phyloP scores from a whole-genome alignment of 2,329 filamentous ascomycete genomes.

The Sporothrix curviconia region DNA sequence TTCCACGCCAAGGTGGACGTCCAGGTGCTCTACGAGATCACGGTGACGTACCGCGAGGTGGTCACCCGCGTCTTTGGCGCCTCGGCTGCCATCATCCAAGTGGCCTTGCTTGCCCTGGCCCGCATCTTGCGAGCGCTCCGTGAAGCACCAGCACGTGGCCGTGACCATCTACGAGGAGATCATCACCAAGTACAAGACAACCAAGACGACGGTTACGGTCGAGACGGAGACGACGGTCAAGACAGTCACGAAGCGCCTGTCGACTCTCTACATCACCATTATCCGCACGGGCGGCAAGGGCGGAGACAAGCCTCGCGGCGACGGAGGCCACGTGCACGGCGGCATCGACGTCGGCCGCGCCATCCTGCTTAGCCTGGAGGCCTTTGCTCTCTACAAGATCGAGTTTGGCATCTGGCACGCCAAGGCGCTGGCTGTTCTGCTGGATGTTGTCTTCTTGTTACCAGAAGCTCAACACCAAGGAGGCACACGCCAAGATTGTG shows the following conservation, averaged over 20 bases:
- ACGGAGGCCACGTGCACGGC: slow-evolving; percentile 25
- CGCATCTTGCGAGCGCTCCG: slow-evolving; percentile 39
- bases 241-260: slow-evolving; percentile 43
- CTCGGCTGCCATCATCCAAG: slow-evolving; percentile 24
- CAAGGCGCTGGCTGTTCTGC: slow-evolving; percentile 37
- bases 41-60: slow-evolving; percentile 41
- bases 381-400: slow-evolving; percentile 36
- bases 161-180: slow-evolving; percentile 41
- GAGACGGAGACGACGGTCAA: slow-evolving; percentile 32
- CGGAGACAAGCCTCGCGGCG: slow-evolving; percentile 24
- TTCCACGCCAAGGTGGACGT: slow-evolving; percentile 37
- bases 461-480: slow-evolving; percentile 31
- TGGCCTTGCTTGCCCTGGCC: slow-evolving; percentile 34
- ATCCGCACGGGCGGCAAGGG: slow-evolving; percentile 32
- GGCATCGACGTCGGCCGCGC: slow-evolving; percentile 31
- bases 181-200: slow-evolving; percentile 32
- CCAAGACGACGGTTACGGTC: slow-evolving; percentile 31
- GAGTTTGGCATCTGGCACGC: slow-evolving; percentile 41
- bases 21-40: slow-evolving; percentile 38
- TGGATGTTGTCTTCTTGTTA: slow-evolving; percentile 37
- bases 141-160: slow-evolving; percentile 38
- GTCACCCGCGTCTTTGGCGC: slow-evolving; percentile 33
- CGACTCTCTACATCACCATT: slow-evolving; percentile 39
- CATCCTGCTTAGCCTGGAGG: slow-evolving; percentile 34
- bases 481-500: slow-evolving; percentile 32